These are phyloP conservation scores for Lumnitzera littorea DNA, from an alignment of 345 rosid genomes.

Conservation along the genomic window DNA sequence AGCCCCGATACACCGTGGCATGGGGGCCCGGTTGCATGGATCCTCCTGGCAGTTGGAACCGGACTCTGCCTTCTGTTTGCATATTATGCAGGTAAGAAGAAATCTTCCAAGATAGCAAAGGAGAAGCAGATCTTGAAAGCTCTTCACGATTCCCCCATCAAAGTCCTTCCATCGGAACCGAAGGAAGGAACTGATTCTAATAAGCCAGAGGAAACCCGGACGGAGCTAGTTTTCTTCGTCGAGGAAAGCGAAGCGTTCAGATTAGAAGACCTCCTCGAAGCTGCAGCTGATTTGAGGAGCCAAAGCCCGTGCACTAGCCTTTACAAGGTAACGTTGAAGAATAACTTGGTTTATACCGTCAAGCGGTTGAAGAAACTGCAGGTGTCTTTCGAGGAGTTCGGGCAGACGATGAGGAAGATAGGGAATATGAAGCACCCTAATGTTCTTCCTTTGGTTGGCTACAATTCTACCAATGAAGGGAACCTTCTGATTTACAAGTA, in stretches of 20 bases:
- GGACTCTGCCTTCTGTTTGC: slow-evolving; percentile 14
- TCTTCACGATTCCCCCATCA: slow-evolving; percentile 22
- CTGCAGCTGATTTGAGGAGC: slow-evolving; percentile 44
- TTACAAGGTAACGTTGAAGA: slow-evolving; percentile 37
- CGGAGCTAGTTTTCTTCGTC: slow-evolving; percentile 44
- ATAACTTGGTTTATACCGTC: slow-evolving; percentile 38
- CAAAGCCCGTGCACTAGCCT: slow-evolving; percentile 44
- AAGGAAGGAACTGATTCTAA: slow-evolving; percentile 7
- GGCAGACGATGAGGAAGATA: slow-evolving; percentile 29
- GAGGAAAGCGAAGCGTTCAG: slow-evolving; percentile 38
- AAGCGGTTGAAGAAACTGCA: slow-evolving; percentile 45
- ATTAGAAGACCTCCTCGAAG: slow-evolving; percentile 51
- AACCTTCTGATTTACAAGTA: slow-evolving; percentile 52
- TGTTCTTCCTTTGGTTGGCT: slow-evolving; percentile 43
- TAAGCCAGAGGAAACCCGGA: slow-evolving; percentile 16
- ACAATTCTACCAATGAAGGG: slow-evolving; percentile 32
- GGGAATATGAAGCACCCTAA: slow-evolving; percentile 56
- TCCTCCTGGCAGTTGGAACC: slow-evolving; percentile 18
- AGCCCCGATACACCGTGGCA: background rate
- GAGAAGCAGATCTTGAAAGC: slow-evolving; percentile 23
- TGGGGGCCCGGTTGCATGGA: background rate
- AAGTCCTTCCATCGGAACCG: slow-evolving; percentile 2
- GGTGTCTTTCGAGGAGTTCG: slow-evolving; percentile 35
- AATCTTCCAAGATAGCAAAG: slow-evolving; percentile 8
- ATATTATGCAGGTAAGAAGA: slow-evolving; percentile 14